Evolutionary conservation across 2,329 filamentous ascomycete species (phyloP).

Genomic region (Aspergillus sp.): DNA sequence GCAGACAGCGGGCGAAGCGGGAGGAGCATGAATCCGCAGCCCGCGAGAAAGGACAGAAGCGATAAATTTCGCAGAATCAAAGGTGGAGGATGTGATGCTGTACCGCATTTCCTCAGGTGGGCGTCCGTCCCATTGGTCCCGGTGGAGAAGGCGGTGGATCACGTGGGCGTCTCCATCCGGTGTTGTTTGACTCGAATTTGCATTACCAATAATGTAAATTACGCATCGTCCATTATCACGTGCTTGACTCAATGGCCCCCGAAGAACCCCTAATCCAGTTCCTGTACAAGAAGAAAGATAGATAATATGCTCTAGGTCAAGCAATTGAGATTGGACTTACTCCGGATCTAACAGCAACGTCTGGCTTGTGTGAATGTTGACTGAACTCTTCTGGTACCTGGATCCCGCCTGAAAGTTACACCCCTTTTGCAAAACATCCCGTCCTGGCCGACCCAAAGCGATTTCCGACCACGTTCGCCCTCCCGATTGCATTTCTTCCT

Average conservation of each 20-base stretch:
- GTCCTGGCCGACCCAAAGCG: conserved; percentile 18
- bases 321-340: too few species aligned
- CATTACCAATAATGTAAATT: conserved; percentile 10
- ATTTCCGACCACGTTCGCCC: conserved; percentile 40
- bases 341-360: too few species aligned
- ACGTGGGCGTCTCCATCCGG: conserved; percentile 14
- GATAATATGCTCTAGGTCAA: too few species aligned
- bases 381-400: background rate
- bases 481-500: conserved; percentile 28
- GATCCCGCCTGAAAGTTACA: conserved; percentile 9
- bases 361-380: background rate
- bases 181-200: conserved; percentile 12
- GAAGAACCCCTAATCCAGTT: too few species aligned
- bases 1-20: background rate
- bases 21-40: conserved; percentile 4
- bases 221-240: too few species aligned
- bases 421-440: conserved; percentile 19
- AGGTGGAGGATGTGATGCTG: background rate
- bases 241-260: too few species aligned
- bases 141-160: conserved; percentile 19
- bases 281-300: too few species aligned
- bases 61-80: background rate
- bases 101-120: background rate
- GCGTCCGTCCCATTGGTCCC: conserved; percentile 1
- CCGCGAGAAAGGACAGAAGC: background rate